Evolutionary conservation across 2,329 filamentous ascomycete species (phyloP).

Genomic region (Ceratocystis colombiana): DNA sequence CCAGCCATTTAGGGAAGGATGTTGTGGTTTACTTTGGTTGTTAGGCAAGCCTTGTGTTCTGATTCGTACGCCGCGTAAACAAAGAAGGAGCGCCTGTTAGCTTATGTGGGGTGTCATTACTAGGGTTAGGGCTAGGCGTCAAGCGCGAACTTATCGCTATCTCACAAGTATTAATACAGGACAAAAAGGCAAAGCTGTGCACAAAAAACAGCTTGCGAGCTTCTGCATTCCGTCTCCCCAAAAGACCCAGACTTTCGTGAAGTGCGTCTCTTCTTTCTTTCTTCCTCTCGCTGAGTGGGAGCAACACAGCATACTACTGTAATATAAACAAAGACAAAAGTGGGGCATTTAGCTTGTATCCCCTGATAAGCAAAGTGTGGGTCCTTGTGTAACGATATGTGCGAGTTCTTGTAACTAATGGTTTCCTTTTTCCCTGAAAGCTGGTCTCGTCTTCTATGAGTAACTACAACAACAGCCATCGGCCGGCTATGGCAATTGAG

Average conservation of each 20-base stretch:
- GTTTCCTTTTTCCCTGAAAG: no score
- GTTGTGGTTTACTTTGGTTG: background rate
- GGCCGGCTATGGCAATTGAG: no score
- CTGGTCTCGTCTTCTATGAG: no score
- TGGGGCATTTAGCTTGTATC: background rate
- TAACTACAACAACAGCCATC: no score
- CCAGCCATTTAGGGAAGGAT: constrained; percentile 7
- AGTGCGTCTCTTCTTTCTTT: no score
- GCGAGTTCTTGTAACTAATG: background rate
- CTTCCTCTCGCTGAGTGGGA: no score
- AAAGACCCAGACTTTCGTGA: no score
- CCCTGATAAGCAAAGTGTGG: background rate
- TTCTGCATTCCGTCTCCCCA: no score
- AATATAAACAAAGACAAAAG: background rate
- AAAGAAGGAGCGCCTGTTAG: background rate
- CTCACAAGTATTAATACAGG: background rate
- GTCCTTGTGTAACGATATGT: background rate
- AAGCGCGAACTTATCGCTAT: background rate
- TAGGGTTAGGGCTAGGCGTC: background rate
- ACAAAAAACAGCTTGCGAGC: no score
- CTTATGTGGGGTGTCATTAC: no score
- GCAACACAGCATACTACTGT: no score
- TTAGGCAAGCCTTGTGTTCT: background rate
- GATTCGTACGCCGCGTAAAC: constrained; percentile 16
- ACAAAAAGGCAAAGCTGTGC: no score